These are phyloP conservation scores for Dissophora ornata DNA, from an alignment of 192 early-diverging fungal species.

Conservation along the genomic window DNA sequence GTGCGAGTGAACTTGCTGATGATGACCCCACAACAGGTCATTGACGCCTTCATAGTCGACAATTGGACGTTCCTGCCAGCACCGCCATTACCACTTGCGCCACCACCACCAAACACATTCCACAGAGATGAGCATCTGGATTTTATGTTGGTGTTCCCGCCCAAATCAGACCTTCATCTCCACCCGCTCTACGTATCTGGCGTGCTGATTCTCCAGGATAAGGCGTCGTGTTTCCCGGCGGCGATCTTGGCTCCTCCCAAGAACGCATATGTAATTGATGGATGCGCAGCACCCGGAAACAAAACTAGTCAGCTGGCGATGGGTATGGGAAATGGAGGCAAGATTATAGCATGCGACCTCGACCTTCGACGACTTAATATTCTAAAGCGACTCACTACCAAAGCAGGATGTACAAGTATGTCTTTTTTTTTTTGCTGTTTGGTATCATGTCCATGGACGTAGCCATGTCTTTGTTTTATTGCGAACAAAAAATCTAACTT, in stretches of 20 bases:
- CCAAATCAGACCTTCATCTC: conserved; percentile 89
- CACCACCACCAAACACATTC: conserved; percentile 54
- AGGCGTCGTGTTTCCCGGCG: conserved; percentile 95
- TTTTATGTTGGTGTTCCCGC: conserved; percentile 87
- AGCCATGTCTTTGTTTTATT: too few relatives aligned
- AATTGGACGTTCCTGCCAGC: conserved; percentile 29
- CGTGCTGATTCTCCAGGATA: conserved; percentile 92
- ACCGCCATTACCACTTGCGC: conserved; percentile 28
- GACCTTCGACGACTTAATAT: conserved; percentile 79
- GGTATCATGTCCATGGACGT: too few relatives aligned
- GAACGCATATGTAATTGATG: conserved; percentile 83
- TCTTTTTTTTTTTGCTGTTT: background rate
- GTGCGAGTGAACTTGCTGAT: conserved; percentile 89
- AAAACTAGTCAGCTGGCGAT: conserved; percentile 96
- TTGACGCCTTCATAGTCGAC: conserved; percentile 56
- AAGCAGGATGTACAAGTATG: conserved; percentile 86
- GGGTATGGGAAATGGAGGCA: conserved; percentile 87
- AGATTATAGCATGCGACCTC: conserved; percentile 92
- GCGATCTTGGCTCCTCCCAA: conserved; percentile 77
- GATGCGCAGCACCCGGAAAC: conserved; percentile 97
- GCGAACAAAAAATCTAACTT: background rate
- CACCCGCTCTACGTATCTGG: conserved; percentile 81
- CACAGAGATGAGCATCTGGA: conserved; percentile 79
- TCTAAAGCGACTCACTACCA: conserved; percentile 75
- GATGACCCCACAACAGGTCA: conserved; percentile 74